These are phyloP conservation scores for Colletotrichum plurivorum DNA, from an alignment of 2,329 filamentous ascomycete species.

Conservation along the genomic window DNA sequence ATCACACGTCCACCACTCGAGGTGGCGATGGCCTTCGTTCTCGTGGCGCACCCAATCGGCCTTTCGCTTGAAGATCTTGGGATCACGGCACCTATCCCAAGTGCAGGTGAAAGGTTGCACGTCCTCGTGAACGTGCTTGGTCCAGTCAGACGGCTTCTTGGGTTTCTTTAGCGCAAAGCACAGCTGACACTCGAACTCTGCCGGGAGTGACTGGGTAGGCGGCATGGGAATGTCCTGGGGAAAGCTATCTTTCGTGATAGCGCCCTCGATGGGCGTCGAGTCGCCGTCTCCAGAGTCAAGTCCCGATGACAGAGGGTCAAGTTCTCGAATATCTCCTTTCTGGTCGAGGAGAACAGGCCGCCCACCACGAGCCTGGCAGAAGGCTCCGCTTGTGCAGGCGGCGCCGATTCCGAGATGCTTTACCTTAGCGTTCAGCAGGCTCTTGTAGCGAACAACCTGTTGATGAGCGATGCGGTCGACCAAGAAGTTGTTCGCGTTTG, in stretches of 20 bases:
- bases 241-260: conserved; percentile 81
- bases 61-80: conserved; percentile 94
- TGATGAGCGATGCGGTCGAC: conserved; percentile 87
- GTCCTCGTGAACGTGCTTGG: conserved; percentile 95
- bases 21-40: conserved; percentile 89
- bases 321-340: conserved; percentile 70
- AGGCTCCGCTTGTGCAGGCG: conserved; percentile 72
- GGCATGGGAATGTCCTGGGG: conserved; percentile 86
- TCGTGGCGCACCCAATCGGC: conserved; percentile 97
- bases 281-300: conserved; percentile 70
- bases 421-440: conserved; percentile 77
- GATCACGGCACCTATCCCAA: conserved; percentile 84
- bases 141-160: conserved; percentile 95
- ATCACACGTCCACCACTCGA: conserved; percentile 93
- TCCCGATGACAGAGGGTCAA: conserved; percentile 68
- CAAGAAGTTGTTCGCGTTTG: conserved; percentile 70
- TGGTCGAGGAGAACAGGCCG: conserved; percentile 72
- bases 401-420: conserved; percentile 76
- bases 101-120: conserved; percentile 95
- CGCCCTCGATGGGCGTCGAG: conserved; percentile 76
- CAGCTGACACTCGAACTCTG: conserved; percentile 90
- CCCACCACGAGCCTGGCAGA: conserved; percentile 79
- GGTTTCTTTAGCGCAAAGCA: conserved; percentile 90
- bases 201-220: conserved; percentile 81
- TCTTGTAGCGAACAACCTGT: conserved; percentile 84